Percentiles rank a stretch among this genome's conserved stretches.
Evolutionary conservation across 495 filamentous ascomycete genomes (phyloP).

Genomic region (Tuber melanosporum): DNA sequence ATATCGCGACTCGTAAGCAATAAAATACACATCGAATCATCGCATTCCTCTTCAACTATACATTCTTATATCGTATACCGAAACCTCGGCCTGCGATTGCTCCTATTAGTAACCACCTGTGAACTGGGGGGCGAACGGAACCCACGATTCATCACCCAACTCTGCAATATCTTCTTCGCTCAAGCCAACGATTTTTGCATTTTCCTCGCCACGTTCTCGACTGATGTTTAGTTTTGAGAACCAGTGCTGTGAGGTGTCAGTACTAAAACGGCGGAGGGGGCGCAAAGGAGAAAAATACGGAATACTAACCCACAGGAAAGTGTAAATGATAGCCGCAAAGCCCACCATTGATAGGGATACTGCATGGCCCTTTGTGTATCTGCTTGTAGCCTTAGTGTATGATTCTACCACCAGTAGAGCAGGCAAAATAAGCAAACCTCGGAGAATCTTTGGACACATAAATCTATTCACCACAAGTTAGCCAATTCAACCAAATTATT

Average conservation of each 20-base stretch:
- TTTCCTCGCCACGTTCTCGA: conserved; percentile 51
- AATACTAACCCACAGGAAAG: conserved; percentile 47
- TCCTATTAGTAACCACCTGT: conserved; percentile 9
- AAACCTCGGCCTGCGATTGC: conserved; percentile 22
- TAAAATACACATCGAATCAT: not conserved
- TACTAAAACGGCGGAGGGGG: not conserved
- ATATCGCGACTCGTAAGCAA: not conserved
- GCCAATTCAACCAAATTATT: conserved; percentile 35
- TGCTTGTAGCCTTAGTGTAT: conserved; percentile 42
- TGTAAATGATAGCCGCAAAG: conserved; percentile 49
- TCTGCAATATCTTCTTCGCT: conserved; percentile 61
- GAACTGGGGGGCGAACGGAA: not conserved
- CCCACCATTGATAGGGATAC: conserved; percentile 52
- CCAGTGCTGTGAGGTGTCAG: conserved; percentile 43
- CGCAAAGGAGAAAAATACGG: no score
- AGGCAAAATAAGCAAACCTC: conserved; percentile 39
- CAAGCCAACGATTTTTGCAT: conserved; percentile 52
- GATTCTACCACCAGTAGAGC: not conserved
- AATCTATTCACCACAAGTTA: conserved; percentile 48
- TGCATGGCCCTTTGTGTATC: conserved; percentile 53
- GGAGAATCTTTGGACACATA: conserved; percentile 19
- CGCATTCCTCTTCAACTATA: not conserved
- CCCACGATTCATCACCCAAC: conserved; percentile 56
- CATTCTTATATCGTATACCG: conserved; percentile 27
- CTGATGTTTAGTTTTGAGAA: conserved; percentile 53